Evolutionary conservation across 192 early-diverging fungal species (phyloP).

Genomic region (Lunasporangiospora selenospora): DNA sequence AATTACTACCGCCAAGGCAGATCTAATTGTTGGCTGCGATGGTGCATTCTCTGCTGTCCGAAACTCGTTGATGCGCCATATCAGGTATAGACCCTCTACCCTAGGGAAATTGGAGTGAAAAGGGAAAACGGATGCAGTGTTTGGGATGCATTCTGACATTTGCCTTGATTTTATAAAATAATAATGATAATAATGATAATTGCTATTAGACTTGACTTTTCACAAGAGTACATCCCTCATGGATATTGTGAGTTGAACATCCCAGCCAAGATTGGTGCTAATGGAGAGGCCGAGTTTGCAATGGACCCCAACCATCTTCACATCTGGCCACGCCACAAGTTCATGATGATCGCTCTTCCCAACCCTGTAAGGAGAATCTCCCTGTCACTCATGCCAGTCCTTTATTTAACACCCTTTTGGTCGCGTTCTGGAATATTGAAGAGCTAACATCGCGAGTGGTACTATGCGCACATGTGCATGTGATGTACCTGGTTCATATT

Average conservation of each 20-base stretch:
- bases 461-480: too few species aligned
- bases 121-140: not conserved
- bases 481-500: not conserved
- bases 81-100: constrained; percentile 54
- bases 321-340: constrained; percentile 96
- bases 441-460: too few species aligned
- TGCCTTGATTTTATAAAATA: not conserved
- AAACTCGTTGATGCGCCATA: constrained; percentile 79
- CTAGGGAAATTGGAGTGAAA: not conserved
- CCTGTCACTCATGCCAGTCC: not conserved
- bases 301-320: constrained; percentile 94
- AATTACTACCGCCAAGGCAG: constrained; percentile 56
- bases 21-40: constrained; percentile 90
- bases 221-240: constrained; percentile 90
- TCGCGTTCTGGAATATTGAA: too few species aligned
- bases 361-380: constrained; percentile 68
- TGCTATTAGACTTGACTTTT: constrained; percentile 85
- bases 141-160: not conserved
- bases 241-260: constrained; percentile 94
- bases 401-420: not conserved
- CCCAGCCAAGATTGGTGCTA: constrained; percentile 62
- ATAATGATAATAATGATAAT: not conserved
- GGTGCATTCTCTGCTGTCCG: constrained; percentile 86
- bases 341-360: constrained; percentile 98
- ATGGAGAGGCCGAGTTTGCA: constrained; percentile 69